Evolutionary conservation across 2,329 filamentous ascomycete genomes (phyloP), one percentile per base, ranked within the genome.

Genomic region (Massarina eburnea): DNA sequence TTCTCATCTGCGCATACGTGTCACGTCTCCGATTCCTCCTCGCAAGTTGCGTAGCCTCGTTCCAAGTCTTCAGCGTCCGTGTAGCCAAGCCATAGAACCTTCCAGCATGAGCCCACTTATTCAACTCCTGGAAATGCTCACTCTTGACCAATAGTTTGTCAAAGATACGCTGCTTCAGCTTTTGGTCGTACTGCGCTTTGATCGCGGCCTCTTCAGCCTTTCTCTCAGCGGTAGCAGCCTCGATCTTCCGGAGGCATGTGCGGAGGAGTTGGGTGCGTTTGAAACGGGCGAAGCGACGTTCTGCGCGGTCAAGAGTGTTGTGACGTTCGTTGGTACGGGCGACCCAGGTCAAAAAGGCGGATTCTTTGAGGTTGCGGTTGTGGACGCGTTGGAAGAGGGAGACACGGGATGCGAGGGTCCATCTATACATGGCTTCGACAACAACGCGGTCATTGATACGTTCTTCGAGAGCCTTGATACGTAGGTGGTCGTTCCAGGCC

Each of bases 401-500:
- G 5, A 70, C 60, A 29, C 74, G 62, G 17, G 72, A 76, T 26
- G 77, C 75, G 22, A 85, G 58, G n/a, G 80, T 74, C 82, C 82
- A 85, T 62, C 76, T 82, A 62, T 83, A 84, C 49, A 86, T 70
- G 6, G 72, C 66, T 57, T 85, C 76, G 22, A 79, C 67, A 33
- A 80, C 69, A 32, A 84, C 53, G 3, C 82, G 76, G 51, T 80
- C 76, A 51, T 84, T 74, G 38, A 84, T 79, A 12, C 75, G 76
- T 17, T 74, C 69, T 39, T 67, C 69, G 2, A 85, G 64, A 14
- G 76, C 75, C 54, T 77, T 72, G 49, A 74, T 77, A 15, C 83
- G 80, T 14, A 84, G 71, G 14, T 71, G 71, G 55, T 85, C 80
- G 51, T 85, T 85, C 84, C 83, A 86, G 9, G 72, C 70, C 1